Base-by-base conservation (phyloP, 495 filamentous ascomycete species). In the Xylona heveae region DNA sequence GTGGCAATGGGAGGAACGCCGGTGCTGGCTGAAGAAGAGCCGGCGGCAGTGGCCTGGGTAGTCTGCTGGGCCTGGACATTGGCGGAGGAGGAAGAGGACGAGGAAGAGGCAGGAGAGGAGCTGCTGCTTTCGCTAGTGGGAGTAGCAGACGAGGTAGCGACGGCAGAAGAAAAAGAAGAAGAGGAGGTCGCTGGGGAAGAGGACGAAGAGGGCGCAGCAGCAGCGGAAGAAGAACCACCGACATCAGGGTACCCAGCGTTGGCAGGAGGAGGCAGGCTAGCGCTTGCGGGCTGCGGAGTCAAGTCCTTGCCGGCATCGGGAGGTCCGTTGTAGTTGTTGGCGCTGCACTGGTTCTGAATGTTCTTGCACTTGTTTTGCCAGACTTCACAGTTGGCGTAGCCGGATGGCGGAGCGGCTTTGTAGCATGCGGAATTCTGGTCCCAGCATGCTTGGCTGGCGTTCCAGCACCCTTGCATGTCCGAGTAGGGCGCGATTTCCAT, bases 311-410 rank as follows among this genome's bases (percentile, higher is more conserved):
- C 62, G 42, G 57, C 52, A 44, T 67, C 54, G 7, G 68, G 67
- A n/a, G 73, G 72, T 0, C 72, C 73, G 25, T 49, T 50, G 36
- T 55, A 71, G 13, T 61, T 37, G 2, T 53, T 49, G 4, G 48
- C 42, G 4, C 35, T 46, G 48, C 72, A 75, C 1, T 48, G 47
- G 5, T 53, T 38, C 27, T 58, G 46, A 25, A 76, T 53, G 3
- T 24, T 51, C 7, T 58, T 43, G 49, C 77, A 82, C 42, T 69
- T 71, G 2, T 44, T 32, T 35, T 68, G 58, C 68, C 66, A 80
- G 6, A 56, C 48, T 6, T 52, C 41, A 45, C 78, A 84, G 30
- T 59, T 58, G 3, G 44, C 45, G 28, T 51, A 40, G 7, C 75
- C 76, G 0, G 68, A 68, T 6, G 67, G 61, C 3, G 61, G 63